Conservation (phyloP, 208 protist species). For the Borovskyia barvae region DNA sequence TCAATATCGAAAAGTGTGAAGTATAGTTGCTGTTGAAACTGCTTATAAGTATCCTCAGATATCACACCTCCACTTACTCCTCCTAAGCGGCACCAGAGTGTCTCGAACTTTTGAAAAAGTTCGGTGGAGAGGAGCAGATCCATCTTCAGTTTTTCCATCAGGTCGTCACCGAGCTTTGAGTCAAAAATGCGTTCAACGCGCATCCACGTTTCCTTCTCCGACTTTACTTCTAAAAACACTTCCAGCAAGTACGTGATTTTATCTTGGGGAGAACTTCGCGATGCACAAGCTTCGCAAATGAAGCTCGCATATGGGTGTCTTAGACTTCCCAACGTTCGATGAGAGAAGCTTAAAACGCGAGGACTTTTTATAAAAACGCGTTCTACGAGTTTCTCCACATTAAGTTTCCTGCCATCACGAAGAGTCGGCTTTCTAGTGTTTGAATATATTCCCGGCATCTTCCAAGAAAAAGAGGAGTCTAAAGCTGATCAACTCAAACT, state of each 20-base stretch:
- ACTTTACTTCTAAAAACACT: conserved; percentile 41
- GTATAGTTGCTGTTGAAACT: conserved; percentile 65
- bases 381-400: conserved; percentile 58
- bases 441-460: neutral
- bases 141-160: conserved; percentile 55
- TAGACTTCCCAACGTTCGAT: conserved; percentile 56
- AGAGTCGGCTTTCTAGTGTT: neutral
- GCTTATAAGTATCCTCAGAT: conserved; percentile 51
- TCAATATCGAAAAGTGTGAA: conserved; percentile 47
- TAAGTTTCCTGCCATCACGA: conserved; percentile 19
- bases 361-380: conserved; percentile 59
- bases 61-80: conserved; percentile 22
- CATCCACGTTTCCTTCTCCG: conserved; percentile 51
- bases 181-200: conserved; percentile 65
- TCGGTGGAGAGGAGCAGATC: conserved; percentile 39
- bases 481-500: no score
- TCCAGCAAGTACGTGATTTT: conserved; percentile 47
- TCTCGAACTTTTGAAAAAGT: conserved; percentile 40
- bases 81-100: conserved; percentile 45
- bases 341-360: conserved; percentile 67
- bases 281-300: conserved; percentile 30
- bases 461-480: no score
- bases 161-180: conserved; percentile 44
- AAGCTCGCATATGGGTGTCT: conserved; percentile 69
- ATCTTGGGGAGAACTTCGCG: conserved; percentile 7